Evolutionary conservation across 2,329 filamentous ascomycete species (phyloP).

Genomic region (Aspergillus aculeatinus): DNA sequence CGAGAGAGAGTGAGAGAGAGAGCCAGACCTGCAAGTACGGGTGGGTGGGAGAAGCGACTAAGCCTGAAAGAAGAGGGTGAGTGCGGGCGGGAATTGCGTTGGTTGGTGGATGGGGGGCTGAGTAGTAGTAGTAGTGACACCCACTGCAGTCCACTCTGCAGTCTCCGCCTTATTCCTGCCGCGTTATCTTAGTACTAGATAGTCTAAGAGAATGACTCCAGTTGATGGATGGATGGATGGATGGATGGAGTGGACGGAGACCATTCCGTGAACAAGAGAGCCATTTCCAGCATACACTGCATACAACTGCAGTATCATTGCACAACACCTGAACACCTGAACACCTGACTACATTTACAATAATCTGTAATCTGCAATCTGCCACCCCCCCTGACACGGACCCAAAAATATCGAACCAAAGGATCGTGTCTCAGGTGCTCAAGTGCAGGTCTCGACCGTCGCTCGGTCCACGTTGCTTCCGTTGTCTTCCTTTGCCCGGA

Average conservation of each 20-base stretch:
- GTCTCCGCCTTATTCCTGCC: background rate
- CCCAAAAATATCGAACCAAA: background rate
- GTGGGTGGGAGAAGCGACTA: background rate
- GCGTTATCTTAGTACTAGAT: too few species aligned
- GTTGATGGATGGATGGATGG: too few species aligned
- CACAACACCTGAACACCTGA: too few species aligned
- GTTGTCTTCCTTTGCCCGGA: slow-evolving; percentile 7
- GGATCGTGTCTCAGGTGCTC: background rate
- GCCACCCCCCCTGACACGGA: background rate
- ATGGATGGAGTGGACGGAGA: background rate
- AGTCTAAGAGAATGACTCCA: too few species aligned
- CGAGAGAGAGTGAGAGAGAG: slow-evolving; percentile 7
- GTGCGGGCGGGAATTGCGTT: background rate
- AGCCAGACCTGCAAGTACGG: background rate
- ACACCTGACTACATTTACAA: too few species aligned
- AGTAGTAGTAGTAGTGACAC: too few species aligned
- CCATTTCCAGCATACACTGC: background rate
- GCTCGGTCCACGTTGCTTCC: slow-evolving; percentile 5
- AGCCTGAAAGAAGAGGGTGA: background rate
- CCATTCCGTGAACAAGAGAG: background rate
- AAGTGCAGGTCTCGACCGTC: slow-evolving; percentile 6
- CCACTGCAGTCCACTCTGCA: too few species aligned
- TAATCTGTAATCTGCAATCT: too few species aligned
- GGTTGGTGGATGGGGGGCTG: background rate
- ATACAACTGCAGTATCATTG: too few species aligned